Base-by-base conservation (phyloP, 352 stramenopile genomes). In the Globisporangium barbulae region DNA sequence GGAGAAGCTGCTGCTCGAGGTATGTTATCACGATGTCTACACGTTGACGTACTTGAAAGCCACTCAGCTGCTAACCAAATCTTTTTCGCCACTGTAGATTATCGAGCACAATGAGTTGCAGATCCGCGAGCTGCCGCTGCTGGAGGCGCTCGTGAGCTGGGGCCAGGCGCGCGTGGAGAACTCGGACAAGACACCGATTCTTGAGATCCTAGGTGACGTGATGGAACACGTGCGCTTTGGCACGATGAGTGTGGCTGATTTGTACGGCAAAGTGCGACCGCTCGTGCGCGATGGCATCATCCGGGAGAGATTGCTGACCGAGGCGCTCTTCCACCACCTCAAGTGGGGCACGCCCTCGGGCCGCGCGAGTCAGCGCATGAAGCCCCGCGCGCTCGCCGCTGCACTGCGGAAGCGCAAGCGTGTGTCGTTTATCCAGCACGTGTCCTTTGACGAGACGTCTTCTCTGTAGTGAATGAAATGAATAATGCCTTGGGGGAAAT, bases 341-440 rank as follows among this genome's bases (percentile, higher is more conserved):
- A 96, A 94, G 64, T 96, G 85, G 85, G 85, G 83, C 5, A 87
- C 75, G 1, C 79, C 87, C 59, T 77, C 72, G n/a, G 80, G 76
- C 6, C 71, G 77, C n/a, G 74, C 78, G 30, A 76, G 79, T 8
- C 73, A 88, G 62, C 74, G 85, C 28, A 88, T 81, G 54, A 87
- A 81, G 62, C 85, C 83, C 17, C 81, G 85, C 21, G 80, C 81
- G 19, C 72, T 88, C 3, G 72, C 83, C 1, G 76, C 85, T 1
- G 81, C 81, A 33, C 58, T 92, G 45, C 74, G 87, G 28, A 96
- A 96, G 65, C 83, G 85, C 15, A 96, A 96, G 62, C 85, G 87
- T 3, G 87, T 96, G 19, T 96, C 87, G 48, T 96, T 96, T 65
- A 94, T 87, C 30, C 87, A 96, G 57, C 83, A 92, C 57, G 85